Base-by-base conservation (phyloP, 208 protist genomes). In the Trypanosoma avium region DNA sequence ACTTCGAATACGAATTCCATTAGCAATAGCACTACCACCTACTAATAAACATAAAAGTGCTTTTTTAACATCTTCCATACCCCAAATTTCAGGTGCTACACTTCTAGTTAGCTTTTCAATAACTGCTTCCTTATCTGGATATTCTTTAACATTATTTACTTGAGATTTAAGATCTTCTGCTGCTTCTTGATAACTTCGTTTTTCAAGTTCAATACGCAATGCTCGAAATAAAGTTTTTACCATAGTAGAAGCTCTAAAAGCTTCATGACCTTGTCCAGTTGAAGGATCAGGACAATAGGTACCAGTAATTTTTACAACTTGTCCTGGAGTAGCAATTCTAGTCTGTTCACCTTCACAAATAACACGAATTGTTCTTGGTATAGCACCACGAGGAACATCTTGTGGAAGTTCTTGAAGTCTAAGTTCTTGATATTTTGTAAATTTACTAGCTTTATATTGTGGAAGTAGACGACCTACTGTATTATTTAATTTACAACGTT, bases 41-140 rank as follows among this genome's bases (percentile, higher is more conserved):
- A 99, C 98, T 13, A 99, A 84, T 65, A 98, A 92, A 64, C 93
- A 98, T 9, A 99, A 75, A 8, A 99, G 62, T 32, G 97, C 98
- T 64, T 97, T 97, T 69, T 99, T 99, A 3, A 99, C 89, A 64
- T 99, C 97, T 33, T 99, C 95, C 79, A 99, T 89, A 47, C 98
- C 97, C 85, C 86, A 99, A 68, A 99, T 99, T 58, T 95, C 94
- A 7, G 98, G 98, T 7, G 98, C 98, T 17, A 99, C 75, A 29
- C 95, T 97, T 5, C 77, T 56, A 27, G 88, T 95, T 12, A 99
- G 79, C 30, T 99, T 99, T 29, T 99, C 98, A 27, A 99, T 90
- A 1, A 99, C 68, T 17, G 84, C 79, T 4, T 88, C 85, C 38
- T 78, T 74, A 61, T 93, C 86, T 17, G 84, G 84, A 58, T 92